Base-by-base conservation (phyloP, 1,284 basidiomycete genomes). In the Salmacisia buchloeana region DNA sequence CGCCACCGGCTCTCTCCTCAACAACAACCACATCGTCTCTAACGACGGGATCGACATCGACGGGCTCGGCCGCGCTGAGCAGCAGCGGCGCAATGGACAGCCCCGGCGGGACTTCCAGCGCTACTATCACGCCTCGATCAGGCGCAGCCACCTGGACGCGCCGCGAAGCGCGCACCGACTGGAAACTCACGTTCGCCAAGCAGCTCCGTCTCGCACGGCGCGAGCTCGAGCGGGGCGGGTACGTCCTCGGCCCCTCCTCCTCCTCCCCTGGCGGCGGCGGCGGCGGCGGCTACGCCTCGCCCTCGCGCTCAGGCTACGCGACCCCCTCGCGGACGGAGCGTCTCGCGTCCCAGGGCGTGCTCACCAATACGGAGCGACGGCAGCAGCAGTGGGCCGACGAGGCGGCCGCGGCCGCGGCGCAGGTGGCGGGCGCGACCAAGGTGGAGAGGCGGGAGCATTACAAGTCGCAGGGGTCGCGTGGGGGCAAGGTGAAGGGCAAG, bases 401-500 rank as follows among this genome's bases (percentile, higher is more conserved):
- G 46, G 62, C 23, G 15, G 21, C 21, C 10, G 18, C 41, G 10
- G 21, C n/a, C 58, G 54, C n/a, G n/a, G n/a, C n/a, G n/a, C n/a
- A n/a, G n/a, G n/a, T n/a, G 58, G 45, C 63, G 1, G 61, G 65
- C 35, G 71, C 56, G 27, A 63, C 64, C 33, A 76, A 76, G 58
- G 61, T 65, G 31, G 72, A 76, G 60, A 71, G 75, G 70, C 39
- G 75, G 12, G 72, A 70, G 18, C 71, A 71, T 39, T 76, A 76
- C 66, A 76, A 76, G 65, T 35, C 39, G 38, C 54, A 59, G 3
- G 73, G 71, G 31, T 63, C 66, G 6, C 73, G 72, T 56, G 74
- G 74, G 2, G 74, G 74, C 46, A 76, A 76, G 62, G 67, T 73
- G 31, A 76, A 71, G 49, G 73, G 73, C 7, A 75, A 75, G 61